Conservation (phyloP, 1,284 basidiomycete genomes). For the Ustilago trichophora region DNA sequence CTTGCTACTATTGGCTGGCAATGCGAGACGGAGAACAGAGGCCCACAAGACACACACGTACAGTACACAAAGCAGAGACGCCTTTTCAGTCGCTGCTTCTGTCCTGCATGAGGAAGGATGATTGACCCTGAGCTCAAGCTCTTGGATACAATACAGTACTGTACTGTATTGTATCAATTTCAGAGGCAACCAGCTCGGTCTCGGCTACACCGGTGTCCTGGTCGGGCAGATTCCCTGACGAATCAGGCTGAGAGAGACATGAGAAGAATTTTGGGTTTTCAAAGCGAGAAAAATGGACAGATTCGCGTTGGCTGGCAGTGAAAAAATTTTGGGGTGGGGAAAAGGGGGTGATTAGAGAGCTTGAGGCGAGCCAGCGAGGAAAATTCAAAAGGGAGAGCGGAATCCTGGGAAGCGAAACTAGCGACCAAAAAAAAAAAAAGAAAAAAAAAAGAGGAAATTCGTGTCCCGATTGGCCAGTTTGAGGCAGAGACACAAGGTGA, state of each 20-base stretch:
- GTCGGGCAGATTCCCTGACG: neutral
- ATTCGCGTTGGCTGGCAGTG: neutral
- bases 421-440: too few species aligned
- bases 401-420: neutral
- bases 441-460: too few species aligned
- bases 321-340: neutral
- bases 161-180: too few species aligned
- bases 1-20: too few species aligned
- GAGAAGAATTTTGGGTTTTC: neutral
- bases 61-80: too few species aligned
- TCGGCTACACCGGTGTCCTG: slow-evolving; percentile 11
- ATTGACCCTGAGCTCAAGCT: too few species aligned
- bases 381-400: neutral
- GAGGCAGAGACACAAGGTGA: neutral
- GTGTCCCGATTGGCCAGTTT: too few species aligned
- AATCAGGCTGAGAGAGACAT: slow-evolving; percentile 1
- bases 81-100: too few species aligned
- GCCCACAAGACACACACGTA: too few species aligned
- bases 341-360: neutral
- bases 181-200: neutral
- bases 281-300: neutral
- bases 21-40: too few species aligned
- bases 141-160: too few species aligned
- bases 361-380: neutral
- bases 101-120: too few species aligned